Evolutionary conservation across 768 basidiomycete genomes (phyloP).

Genomic region (Glaciozyma martinii): DNA sequence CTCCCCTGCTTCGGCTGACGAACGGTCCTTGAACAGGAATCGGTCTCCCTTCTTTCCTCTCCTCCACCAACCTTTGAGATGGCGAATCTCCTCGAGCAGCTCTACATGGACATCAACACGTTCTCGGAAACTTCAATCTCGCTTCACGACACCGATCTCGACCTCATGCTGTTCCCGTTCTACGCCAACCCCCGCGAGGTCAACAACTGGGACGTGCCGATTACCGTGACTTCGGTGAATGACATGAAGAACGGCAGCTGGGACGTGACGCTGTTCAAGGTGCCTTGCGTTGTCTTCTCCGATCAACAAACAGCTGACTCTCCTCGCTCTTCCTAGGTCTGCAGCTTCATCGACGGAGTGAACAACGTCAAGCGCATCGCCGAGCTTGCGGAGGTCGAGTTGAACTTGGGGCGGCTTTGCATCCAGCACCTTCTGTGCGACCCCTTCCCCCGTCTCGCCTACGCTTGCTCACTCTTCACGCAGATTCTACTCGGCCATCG

Average conservation of each 20-base stretch:
- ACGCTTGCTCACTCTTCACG: neutral
- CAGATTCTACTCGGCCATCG: slow-evolving; percentile 91
- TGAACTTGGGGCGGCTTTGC: slow-evolving; percentile 69
- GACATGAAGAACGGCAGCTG: slow-evolving; percentile 81
- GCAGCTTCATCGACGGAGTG: slow-evolving; percentile 74
- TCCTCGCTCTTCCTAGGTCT: slow-evolving; percentile 42
- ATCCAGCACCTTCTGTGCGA: slow-evolving; percentile 84
- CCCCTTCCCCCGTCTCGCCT: neutral
- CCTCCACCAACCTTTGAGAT: slow-evolving; percentile 57
- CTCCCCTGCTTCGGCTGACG: neutral
- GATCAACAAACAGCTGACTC: neutral
- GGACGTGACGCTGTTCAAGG: slow-evolving; percentile 90
- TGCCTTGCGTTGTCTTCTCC: slow-evolving; percentile 35
- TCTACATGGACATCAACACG: slow-evolving; percentile 94
- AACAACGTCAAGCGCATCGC: slow-evolving; percentile 89
- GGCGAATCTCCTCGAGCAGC: slow-evolving; percentile 64
- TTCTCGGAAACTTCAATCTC: slow-evolving; percentile 92
- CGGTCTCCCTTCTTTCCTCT: slow-evolving; percentile 66
- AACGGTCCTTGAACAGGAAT: slow-evolving; percentile 58
- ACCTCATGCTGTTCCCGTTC: slow-evolving; percentile 91
- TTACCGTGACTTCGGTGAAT: slow-evolving; percentile 73
- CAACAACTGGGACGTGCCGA: slow-evolving; percentile 89
- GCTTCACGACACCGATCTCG: slow-evolving; percentile 82
- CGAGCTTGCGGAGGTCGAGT: slow-evolving; percentile 78
- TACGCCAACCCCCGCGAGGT: slow-evolving; percentile 87